These are phyloP conservation scores for Sutorius eximius DNA, from an alignment of 1,284 basidiomycete genomes.

Conservation along the genomic window DNA sequence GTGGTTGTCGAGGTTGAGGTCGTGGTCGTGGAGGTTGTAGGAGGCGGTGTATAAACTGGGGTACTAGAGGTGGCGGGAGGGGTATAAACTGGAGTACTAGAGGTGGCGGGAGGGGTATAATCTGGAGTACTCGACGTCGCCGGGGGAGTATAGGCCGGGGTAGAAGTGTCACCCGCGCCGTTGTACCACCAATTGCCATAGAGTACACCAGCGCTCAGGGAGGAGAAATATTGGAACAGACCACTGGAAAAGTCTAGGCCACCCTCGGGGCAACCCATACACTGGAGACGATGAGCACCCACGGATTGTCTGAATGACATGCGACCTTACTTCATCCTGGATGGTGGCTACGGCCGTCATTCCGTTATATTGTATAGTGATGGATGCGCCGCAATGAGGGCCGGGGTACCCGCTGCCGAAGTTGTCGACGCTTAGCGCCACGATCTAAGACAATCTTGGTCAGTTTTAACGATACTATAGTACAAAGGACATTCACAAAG, in stretches of 20 bases:
- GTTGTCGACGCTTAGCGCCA: conserved; percentile 47
- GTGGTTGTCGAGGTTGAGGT: conserved; percentile 24
- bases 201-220: conserved; percentile 50
- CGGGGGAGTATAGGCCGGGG: conserved; percentile 25
- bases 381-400: conserved; percentile 59
- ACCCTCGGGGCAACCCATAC: conserved; percentile 67
- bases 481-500: conserved; percentile 45
- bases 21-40: conserved; percentile 12
- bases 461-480: conserved; percentile 4
- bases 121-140: conserved; percentile 15
- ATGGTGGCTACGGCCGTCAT: conserved; percentile 63
- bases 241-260: conserved; percentile 78
- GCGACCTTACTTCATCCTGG: conserved; percentile 57
- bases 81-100: conserved; percentile 28
- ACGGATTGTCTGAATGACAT: conserved; percentile 2
- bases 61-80: conserved; percentile 21
- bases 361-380: conserved; percentile 67
- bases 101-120: conserved; percentile 16
- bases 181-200: conserved; percentile 58
- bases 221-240: conserved; percentile 69
- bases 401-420: conserved; percentile 59
- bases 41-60: conserved; percentile 28
- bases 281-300: conserved; percentile 41
- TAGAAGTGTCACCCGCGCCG: conserved; percentile 31
- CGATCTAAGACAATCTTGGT: conserved; percentile 38